phyloP scores from a whole-genome alignment of 148 eudicot species.

The Silene uniflora region DNA sequence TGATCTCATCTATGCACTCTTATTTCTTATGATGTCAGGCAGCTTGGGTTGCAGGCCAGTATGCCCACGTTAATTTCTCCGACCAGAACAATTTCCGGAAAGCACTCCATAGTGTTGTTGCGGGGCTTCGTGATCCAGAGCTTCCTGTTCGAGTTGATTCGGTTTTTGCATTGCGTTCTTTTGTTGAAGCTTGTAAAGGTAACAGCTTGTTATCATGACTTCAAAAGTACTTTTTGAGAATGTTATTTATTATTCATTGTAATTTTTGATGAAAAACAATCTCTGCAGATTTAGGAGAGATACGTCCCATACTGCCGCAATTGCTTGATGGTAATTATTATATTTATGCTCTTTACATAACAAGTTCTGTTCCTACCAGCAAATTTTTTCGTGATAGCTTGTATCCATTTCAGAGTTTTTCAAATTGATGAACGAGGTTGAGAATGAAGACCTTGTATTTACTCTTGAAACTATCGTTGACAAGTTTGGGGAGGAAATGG shows the following conservation, averaged over 20 bases:
- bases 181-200: constrained; percentile 99
- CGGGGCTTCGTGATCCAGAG: constrained; percentile 94
- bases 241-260: background rate
- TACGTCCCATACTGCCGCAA: constrained; percentile 95
- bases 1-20: background rate
- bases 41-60: constrained; percentile 99
- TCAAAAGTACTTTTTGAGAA: background rate
- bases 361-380: background rate
- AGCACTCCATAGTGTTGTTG: constrained; percentile 91
- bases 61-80: constrained; percentile 83
- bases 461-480: constrained; percentile 99
- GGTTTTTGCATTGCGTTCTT: constrained; percentile 92
- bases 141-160: constrained; percentile 99
- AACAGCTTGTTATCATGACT: background rate
- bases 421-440: constrained; percentile 98
- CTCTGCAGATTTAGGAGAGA: constrained; percentile 75
- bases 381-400: constrained; percentile 5
- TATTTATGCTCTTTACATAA: background rate
- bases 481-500: constrained; percentile 99
- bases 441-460: constrained; percentile 98
- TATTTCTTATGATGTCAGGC: constrained; percentile 43
- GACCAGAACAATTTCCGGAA: constrained; percentile 85
- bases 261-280: background rate
- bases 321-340: constrained; percentile 72
- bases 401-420: constrained; percentile 60